phyloP scores from a whole-genome alignment of 139 green algal genomes.

The Penium margaritaceum region DNA sequence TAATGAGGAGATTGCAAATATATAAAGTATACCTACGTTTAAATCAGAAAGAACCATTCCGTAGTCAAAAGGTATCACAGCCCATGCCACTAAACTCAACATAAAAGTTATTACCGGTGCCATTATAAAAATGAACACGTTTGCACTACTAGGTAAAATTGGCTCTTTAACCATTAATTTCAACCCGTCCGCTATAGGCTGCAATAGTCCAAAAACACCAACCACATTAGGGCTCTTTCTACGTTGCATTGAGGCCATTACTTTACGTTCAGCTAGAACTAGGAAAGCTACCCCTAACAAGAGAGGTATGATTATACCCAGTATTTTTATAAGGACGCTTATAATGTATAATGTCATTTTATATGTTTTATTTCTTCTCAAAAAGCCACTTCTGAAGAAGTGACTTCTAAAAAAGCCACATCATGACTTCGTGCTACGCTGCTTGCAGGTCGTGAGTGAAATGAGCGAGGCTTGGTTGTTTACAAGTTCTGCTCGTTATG shows the following conservation, averaged over 20 bases:
- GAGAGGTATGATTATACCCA: constrained; percentile 21
- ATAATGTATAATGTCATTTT: constrained; percentile 16
- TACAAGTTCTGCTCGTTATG: no score
- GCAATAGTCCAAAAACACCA: constrained; percentile 63
- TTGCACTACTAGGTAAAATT: constrained; percentile 61
- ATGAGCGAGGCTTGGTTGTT: no score
- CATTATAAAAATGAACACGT: constrained; percentile 32
- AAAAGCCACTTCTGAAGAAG: background rate
- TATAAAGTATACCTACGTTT: constrained; percentile 58
- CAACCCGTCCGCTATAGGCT: constrained; percentile 65
- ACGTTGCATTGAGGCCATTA: constrained; percentile 67
- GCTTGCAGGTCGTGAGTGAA: no score
- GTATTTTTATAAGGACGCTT: constrained; percentile 6
- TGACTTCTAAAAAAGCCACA: no score
- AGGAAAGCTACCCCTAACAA: constrained; percentile 53
- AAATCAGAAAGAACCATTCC: constrained; percentile 56
- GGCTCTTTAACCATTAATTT: constrained; percentile 69
- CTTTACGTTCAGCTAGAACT: constrained; percentile 62
- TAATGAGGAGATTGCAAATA: constrained; percentile 63
- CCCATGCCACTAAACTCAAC: constrained; percentile 61
- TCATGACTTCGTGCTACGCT: no score
- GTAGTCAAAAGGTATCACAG: constrained; percentile 30
- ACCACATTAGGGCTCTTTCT: constrained; percentile 65
- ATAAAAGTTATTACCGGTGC: constrained; percentile 68
- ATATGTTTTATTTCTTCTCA: constrained; percentile 24